These are phyloP conservation scores for Didymella lethalis DNA, from an alignment of 2,329 filamentous ascomycete genomes.

Conservation along the genomic window DNA sequence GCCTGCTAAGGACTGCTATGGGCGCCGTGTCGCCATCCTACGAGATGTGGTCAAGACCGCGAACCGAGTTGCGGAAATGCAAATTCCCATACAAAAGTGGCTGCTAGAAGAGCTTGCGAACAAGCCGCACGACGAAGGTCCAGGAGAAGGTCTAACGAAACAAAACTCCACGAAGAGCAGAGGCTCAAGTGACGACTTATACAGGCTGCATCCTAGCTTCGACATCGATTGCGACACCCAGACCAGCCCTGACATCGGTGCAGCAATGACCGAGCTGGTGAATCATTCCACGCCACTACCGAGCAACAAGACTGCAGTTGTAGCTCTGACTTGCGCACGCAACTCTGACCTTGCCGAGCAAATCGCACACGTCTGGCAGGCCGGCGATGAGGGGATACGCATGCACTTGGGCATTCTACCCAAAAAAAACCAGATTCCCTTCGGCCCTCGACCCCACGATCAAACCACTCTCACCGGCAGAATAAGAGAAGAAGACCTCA, in stretches of 20 bases:
- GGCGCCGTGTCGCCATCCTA: constrained; percentile 30
- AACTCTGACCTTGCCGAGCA: constrained; percentile 26
- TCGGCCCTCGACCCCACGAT: constrained; percentile 3
- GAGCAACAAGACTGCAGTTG: constrained; percentile 31
- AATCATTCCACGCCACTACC: constrained; percentile 22
- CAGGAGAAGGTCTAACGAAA: constrained; percentile 22
- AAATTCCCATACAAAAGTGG: constrained; percentile 32
- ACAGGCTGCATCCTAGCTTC: constrained; percentile 2
- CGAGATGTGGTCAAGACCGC: constrained; percentile 24
- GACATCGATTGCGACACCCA: constrained; percentile 12
- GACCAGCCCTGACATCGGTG: constrained; percentile 26
- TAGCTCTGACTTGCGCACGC: constrained; percentile 27
- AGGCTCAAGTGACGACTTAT: constrained; percentile 25
- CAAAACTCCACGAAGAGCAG: constrained; percentile 32
- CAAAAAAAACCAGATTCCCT: constrained; percentile 1
- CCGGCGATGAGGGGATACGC: constrained; percentile 31
- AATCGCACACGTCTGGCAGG: constrained; percentile 30
- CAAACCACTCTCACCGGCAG: constrained; percentile 7
- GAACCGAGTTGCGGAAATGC: constrained; percentile 33
- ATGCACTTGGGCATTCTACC: constrained; percentile 32
- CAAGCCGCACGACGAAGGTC: constrained; percentile 31
- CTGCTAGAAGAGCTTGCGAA: constrained; percentile 31
- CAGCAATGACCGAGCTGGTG: constrained; percentile 24
- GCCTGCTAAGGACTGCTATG: constrained; percentile 33
- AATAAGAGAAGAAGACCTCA: constrained; percentile 28